phyloP scores from a whole-genome alignment of 108 stramenopile species.

The Conticribra weissflogii region DNA sequence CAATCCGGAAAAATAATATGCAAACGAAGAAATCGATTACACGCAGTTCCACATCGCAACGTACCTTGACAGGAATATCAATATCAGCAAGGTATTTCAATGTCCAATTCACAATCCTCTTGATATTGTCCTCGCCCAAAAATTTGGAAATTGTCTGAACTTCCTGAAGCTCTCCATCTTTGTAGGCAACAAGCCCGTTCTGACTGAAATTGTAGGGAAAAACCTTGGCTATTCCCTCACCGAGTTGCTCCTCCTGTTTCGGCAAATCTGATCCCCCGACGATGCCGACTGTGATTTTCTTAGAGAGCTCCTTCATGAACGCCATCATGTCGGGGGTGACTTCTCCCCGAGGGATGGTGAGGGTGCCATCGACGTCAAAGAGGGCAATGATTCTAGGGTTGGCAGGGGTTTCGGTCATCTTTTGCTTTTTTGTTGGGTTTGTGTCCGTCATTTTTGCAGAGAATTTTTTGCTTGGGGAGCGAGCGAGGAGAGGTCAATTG shows the following conservation, averaged over 20 bases:
- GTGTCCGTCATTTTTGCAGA: no score
- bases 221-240: constrained; percentile 78
- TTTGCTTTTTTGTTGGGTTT: constrained; percentile 43
- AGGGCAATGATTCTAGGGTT: constrained; percentile 94
- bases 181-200: constrained; percentile 99
- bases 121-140: constrained; percentile 98
- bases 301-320: constrained; percentile 86
- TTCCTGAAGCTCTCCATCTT: constrained; percentile 82
- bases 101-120: constrained; percentile 95
- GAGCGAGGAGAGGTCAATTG: not conserved
- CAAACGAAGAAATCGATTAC: no score
- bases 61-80: constrained; percentile 95
- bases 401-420: constrained; percentile 57
- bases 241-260: constrained; percentile 99
- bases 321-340: constrained; percentile 89
- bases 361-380: constrained; percentile 99
- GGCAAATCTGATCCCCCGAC: constrained; percentile 98
- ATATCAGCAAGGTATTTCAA: constrained; percentile 88
- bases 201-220: constrained; percentile 99
- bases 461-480: not conserved
- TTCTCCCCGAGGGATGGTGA: constrained; percentile 95
- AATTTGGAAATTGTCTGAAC: constrained; percentile 88
- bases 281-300: constrained; percentile 96
- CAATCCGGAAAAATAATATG: no score
- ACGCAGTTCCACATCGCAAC: constrained; percentile 3